Percentiles rank a stretch among this genome's conserved stretches.
Conservation (phyloP, 2,329 filamentous ascomycete species). For the Talaromyces funiculosus region DNA sequence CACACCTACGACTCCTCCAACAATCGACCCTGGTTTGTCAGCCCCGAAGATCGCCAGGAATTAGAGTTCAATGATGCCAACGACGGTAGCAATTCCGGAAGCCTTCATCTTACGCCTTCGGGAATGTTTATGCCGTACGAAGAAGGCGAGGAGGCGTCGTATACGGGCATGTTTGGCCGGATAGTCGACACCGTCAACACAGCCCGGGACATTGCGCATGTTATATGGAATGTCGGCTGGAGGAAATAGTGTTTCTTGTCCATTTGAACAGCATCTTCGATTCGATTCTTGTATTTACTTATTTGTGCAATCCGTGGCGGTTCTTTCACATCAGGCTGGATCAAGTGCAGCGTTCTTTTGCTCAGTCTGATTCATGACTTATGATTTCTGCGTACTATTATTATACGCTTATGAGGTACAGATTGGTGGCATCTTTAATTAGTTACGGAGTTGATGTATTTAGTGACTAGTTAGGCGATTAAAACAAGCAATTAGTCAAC, state of each 20-base stretch:
- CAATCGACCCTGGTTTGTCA: conserved; percentile 29
- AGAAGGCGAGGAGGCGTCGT: conserved; percentile 57
- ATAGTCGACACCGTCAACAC: conserved; percentile 73
- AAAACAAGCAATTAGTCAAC: neutral
- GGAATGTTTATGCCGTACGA: conserved; percentile 91
- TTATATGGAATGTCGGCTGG: conserved; percentile 64
- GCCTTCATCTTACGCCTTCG: conserved; percentile 71
- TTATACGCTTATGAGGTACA: neutral
- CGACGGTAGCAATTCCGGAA: conserved; percentile 25
- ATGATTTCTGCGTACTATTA: neutral
- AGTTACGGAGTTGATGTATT: neutral
- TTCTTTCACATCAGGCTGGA: neutral
- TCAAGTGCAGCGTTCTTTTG: neutral
- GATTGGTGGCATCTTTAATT: neutral
- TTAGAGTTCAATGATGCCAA: conserved; percentile 33
- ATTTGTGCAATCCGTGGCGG: neutral
- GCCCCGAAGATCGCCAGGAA: conserved; percentile 47
- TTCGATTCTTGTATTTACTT: conserved; percentile 5
- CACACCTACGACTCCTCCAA: conserved; percentile 10
- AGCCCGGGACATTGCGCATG: conserved; percentile 58
- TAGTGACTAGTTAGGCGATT: neutral
- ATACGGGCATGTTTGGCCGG: conserved; percentile 65
- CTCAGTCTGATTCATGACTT: neutral
- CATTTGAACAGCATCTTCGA: neutral
- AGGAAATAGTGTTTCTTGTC: conserved; percentile 43